Base-by-base conservation (phyloP, 2,329 filamentous ascomycete species). In the Fusarium illudens region DNA sequence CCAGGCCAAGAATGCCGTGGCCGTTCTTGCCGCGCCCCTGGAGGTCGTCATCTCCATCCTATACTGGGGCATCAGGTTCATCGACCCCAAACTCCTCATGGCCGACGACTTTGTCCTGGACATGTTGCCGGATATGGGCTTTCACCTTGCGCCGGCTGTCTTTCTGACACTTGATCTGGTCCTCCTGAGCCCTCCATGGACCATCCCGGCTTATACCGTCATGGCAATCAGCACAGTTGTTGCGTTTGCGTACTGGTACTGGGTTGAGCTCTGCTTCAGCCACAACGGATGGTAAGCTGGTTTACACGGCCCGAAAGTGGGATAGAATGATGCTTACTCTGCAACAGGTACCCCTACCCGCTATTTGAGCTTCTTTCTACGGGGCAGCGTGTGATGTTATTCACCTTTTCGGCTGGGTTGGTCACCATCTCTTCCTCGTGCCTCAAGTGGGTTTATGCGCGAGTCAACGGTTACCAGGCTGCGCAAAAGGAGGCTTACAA, bases 281-380 rank as follows among this genome's bases (percentile, higher is more conserved):
- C 81, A 86, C 62, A 93, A 93, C 71, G 87, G 89, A 74, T 87
- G 83, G 87, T 89, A 75, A 76, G 86, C 79, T 51, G 6, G 22
- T 15, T 22, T 15, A 27, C 11, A 19, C 30, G 20, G 29, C 22
- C 10, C 4, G 4, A 32, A 7, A 20, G n/a, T 7, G 3, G 33
- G 20, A 2, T 19, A 4, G 11, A 3, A 32, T 17, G n/a, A 46
- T 25, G 7, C 64, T 76, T 19, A 73, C 48, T 27, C 5, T 2
- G 20, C 2, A 3, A 30, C 54, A 91, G 89, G 83, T 96, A 97
- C 71, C 93, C 94, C 0, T 97, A 97, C 77, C 94, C 94, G 1
- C 85, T 97, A 25, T 95, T 97, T 67, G 89, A 84, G 9, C 76
- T 92, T 44, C 80, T 96, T 39, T 84, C 83, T 51, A 91, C 88